Evolutionary conservation across 441 rosid species (phyloP), one percentile per base, ranked within the genome.

Genomic region (Euphorbia celastroides): DNA sequence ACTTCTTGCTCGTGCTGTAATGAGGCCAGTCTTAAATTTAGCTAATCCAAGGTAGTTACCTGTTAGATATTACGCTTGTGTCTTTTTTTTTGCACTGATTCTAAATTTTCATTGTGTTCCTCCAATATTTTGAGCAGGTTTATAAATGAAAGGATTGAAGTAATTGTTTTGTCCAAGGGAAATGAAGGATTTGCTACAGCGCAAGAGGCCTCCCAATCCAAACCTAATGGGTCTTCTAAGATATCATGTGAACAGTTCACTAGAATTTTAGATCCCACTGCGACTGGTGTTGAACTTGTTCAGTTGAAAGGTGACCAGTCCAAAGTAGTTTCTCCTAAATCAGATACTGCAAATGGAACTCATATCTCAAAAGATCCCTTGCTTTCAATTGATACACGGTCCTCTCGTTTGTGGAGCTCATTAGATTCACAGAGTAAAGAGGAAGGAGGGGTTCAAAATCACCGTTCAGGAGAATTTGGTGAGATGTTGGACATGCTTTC

Each of bases 1-100:
- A 77, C 91, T 95, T 80, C 97, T 92, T 77, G 89, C 98, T 46
- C 89, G 97, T 85, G 90, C 96, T 41, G 96, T 95, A 56, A 85
- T 92, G 73, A 89, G 98, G 59, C 99, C 98, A 46, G 87, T 92
- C 66, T 31, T 95, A 73, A 95, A 95, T 75, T 78, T 95, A 76
- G 98, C 89, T 66, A 88, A 68, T 79, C 98, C 99, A 59, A 86
- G 96, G 99, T 88, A 77, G 65, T 65, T n/a, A 60, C 52, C 67
- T 52, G 96, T 98, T 88, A 78, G 65, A 63, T n/a, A 60, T 56
- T 68, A 63, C 70, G 22, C 17, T 74, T 58, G 54, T 61, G 38
- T 62, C 4, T 50, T 50, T 54, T 66, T 68, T 17, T 66, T 25
- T 73, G 50, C 57, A 52, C 36, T 65, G 23, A 56, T 68, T 20